phyloP scores from a whole-genome alignment of 2,329 filamentous ascomycete species.

The Colletotrichum siamense region DNA sequence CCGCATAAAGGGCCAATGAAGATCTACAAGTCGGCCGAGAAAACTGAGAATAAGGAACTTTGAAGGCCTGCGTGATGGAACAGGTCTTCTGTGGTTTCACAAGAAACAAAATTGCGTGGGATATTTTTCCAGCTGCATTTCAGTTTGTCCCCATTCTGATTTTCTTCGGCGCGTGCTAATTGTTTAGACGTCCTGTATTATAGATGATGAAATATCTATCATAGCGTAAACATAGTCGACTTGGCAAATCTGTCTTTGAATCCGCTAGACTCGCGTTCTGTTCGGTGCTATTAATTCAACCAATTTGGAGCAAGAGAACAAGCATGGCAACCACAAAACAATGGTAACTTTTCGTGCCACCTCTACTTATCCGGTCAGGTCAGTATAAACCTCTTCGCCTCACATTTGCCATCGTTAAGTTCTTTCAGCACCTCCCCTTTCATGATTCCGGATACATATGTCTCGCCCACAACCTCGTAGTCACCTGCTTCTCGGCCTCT shows the following conservation, averaged over 20 bases:
- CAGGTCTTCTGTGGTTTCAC: fast-evolving
- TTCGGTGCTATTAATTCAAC: too few relatives aligned
- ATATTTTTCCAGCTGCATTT: too few relatives aligned
- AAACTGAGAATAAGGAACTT: neutral
- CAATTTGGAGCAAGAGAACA: fast-evolving
- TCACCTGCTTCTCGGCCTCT: fast-evolving
- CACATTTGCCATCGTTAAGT: fast-evolving
- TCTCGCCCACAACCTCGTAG: neutral
- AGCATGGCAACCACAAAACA: neutral
- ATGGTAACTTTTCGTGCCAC: too few relatives aligned
- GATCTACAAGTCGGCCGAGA: neutral
- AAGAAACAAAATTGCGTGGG: too few relatives aligned
- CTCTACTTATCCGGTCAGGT: neutral
- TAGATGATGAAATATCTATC: too few relatives aligned
- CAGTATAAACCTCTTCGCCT: fast-evolving
- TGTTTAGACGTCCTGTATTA: fast-evolving
- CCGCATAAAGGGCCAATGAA: neutral
- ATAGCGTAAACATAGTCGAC: too few relatives aligned
- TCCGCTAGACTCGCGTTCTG: neutral
- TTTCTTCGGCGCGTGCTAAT: neutral
- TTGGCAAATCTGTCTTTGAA: too few relatives aligned
- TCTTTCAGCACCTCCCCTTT: neutral
- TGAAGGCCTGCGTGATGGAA: too few relatives aligned
- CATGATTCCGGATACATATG: neutral
- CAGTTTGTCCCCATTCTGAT: neutral